These are phyloP conservation scores for Pythium plurisporium DNA, from an alignment of 352 stramenopile species.

Conservation along the genomic window DNA sequence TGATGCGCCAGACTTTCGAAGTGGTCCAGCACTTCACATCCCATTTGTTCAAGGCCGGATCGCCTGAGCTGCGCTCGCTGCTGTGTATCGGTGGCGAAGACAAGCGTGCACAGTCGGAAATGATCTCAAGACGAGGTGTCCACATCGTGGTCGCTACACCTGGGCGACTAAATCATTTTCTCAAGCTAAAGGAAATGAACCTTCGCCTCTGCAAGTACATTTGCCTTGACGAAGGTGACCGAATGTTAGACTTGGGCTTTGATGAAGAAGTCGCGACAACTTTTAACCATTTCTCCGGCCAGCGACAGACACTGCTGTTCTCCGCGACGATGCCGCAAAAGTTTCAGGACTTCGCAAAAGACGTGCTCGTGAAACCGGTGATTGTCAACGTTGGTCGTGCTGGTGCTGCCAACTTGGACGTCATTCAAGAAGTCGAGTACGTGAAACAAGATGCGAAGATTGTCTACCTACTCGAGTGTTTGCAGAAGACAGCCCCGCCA, in stretches of 20 bases:
- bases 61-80: conserved; percentile 86
- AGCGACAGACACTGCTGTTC: conserved; percentile 98
- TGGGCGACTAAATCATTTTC: conserved; percentile 94
- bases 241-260: conserved; percentile 96
- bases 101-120: conserved; percentile 89
- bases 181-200: conserved; percentile 94
- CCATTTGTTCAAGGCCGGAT: conserved; percentile 60
- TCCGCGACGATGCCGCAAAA: conserved; percentile 99
- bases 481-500: conserved; percentile 98
- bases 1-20: conserved; percentile 98
- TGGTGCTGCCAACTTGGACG: conserved; percentile 97
- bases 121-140: conserved; percentile 84
- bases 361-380: conserved; percentile 94
- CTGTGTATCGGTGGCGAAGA: conserved; percentile 96
- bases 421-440: conserved; percentile 99
- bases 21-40: conserved; percentile 93
- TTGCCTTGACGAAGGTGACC: conserved; percentile 98
- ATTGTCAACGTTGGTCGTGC: conserved; percentile 98
- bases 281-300: conserved; percentile 97
- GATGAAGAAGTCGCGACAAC: conserved; percentile 93
- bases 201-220: conserved; percentile 96
- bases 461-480: conserved; percentile 97
- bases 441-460: conserved; percentile 99
- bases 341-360: conserved; percentile 98
- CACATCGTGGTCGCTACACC: conserved; percentile 98